Evolutionary conservation across 352 stramenopile species (phyloP).

Genomic region (Phytophthora meadii): DNA sequence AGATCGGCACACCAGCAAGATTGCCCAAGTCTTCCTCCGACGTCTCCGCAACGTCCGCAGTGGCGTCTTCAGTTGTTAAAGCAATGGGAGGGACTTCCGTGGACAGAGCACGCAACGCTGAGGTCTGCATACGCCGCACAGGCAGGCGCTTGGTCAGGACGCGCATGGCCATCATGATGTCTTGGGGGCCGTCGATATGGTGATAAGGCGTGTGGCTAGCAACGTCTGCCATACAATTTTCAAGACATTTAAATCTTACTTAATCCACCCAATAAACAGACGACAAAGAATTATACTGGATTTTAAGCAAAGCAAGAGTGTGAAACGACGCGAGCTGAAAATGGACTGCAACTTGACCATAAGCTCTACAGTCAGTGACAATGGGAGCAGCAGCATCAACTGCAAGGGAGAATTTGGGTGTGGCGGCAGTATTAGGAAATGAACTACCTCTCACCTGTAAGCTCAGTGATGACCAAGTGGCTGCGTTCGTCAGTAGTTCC

Average conservation of each 20-base stretch:
- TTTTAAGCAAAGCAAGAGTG: constrained; percentile 9
- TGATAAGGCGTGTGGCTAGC: constrained; percentile 33
- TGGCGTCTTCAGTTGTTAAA: neutral
- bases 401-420: constrained; percentile 50
- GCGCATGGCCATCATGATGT: constrained; percentile 65
- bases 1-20: constrained; percentile 64
- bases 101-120: constrained; percentile 49
- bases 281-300: constrained; percentile 7
- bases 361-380: neutral
- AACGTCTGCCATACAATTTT: constrained; percentile 23
- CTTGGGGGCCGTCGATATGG: constrained; percentile 29
- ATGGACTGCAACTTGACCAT: constrained; percentile 16
- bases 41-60: constrained; percentile 13
- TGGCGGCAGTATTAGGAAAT: neutral
- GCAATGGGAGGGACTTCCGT: constrained; percentile 28
- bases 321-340: constrained; percentile 22
- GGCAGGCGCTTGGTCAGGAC: constrained; percentile 49
- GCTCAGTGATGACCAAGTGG: constrained; percentile 59
- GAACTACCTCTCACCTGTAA: constrained; percentile 50
- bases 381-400: constrained; percentile 78
- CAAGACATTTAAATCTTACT: constrained; percentile 12
- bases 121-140: constrained; percentile 29
- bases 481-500: constrained; percentile 44
- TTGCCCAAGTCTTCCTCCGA: constrained; percentile 46
- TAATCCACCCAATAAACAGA: constrained; percentile 17